These are phyloP conservation scores for Xanthoconium stramineum DNA, from an alignment of 768 basidiomycete species.

Conservation along the genomic window DNA sequence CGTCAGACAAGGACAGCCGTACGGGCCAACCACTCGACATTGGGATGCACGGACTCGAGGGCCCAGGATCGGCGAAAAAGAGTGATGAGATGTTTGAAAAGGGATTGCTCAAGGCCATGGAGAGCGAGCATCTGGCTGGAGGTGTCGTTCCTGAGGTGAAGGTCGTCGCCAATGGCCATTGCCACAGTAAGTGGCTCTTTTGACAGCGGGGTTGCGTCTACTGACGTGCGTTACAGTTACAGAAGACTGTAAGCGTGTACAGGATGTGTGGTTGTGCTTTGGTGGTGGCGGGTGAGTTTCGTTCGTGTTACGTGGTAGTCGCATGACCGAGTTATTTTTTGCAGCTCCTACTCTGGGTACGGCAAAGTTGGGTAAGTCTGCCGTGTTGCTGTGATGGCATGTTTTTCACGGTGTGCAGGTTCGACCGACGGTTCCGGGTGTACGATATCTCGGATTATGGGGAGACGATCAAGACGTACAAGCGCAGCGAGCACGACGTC, in stretches of 20 bases:
- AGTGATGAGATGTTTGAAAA: conserved; percentile 85
- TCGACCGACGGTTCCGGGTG: conserved; percentile 88
- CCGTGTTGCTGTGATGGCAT: background rate
- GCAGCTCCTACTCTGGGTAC: conserved; percentile 79
- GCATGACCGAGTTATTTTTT: background rate
- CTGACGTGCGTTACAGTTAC: conserved; percentile 51
- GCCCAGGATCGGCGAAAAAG: conserved; percentile 57
- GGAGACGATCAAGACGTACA: conserved; percentile 88
- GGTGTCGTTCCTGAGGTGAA: conserved; percentile 68
- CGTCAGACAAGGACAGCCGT: conserved; percentile 60
- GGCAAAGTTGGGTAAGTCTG: conserved; percentile 63
- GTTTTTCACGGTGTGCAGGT: conserved; percentile 40
- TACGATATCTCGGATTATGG: conserved; percentile 88
- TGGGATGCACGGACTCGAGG: conserved; percentile 61
- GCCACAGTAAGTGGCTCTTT: conserved; percentile 56
- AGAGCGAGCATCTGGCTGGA: conserved; percentile 59
- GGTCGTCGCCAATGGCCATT: conserved; percentile 87
- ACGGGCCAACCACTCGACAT: conserved; percentile 66
- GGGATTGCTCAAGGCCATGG: conserved; percentile 66
- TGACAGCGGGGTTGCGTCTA: background rate
- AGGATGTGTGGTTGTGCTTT: conserved; percentile 91
- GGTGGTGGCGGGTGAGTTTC: conserved; percentile 72
- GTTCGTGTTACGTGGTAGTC: background rate
- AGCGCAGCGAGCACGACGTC: conserved; percentile 70
- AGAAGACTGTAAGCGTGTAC: conserved; percentile 82